These are phyloP conservation scores for Metschnikowia anglica DNA, from an alignment of 805 yeast species.

Conservation along the genomic window DNA sequence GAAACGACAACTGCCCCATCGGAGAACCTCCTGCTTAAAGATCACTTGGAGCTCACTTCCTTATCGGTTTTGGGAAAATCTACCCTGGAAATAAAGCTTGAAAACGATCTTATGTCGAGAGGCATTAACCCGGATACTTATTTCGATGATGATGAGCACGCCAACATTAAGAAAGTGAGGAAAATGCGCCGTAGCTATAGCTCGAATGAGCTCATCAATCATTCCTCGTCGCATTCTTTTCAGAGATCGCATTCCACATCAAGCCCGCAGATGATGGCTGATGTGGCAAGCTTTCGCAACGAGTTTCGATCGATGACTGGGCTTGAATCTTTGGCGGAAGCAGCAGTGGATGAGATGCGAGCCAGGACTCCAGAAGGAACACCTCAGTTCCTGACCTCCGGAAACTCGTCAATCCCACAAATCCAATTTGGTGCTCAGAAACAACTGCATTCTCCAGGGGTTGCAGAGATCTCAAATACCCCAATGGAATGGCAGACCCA, in stretches of 20 bases:
- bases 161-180: background rate
- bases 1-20: background rate
- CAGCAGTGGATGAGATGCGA: slow-evolving; percentile 31
- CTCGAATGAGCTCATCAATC: slow-evolving; percentile 7
- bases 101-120: slow-evolving; percentile 47
- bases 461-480: background rate
- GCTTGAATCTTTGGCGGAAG: slow-evolving; percentile 36
- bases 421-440: slow-evolving; percentile 1
- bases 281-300: slow-evolving; percentile 14
- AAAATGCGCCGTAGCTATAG: slow-evolving; percentile 18
- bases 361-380: slow-evolving; percentile 11
- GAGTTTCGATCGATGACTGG: slow-evolving; percentile 19
- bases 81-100: slow-evolving; percentile 49
- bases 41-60: slow-evolving; percentile 56
- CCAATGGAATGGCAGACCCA: slow-evolving; percentile 15
- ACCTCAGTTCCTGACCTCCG: background rate
- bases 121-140: slow-evolving; percentile 50
- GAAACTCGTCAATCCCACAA: background rate
- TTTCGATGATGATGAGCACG: slow-evolving; percentile 6
- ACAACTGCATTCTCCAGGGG: slow-evolving; percentile 3
- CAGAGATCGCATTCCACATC: slow-evolving; percentile 25
- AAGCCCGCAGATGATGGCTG: slow-evolving; percentile 10
- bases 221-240: slow-evolving; percentile 3
- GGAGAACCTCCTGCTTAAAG: slow-evolving; percentile 28
- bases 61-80: slow-evolving; percentile 56